Evolutionary conservation across 176 grass and related monocot species (phyloP).

Genomic region (Carex pumila): DNA sequence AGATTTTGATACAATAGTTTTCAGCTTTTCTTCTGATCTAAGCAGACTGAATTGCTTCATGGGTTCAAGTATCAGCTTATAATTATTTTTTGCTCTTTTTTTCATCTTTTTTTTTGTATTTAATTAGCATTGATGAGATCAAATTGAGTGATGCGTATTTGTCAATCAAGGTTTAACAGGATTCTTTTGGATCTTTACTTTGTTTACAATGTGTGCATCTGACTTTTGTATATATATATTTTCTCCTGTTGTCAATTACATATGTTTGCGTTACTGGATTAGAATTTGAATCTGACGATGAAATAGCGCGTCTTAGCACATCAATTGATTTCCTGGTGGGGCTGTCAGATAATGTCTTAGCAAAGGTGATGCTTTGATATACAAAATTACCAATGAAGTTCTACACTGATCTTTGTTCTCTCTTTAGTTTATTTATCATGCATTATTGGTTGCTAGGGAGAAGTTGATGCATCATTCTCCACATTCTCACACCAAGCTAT

Average conservation of each 20-base stretch:
- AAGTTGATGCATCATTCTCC: slow-evolving; percentile 44
- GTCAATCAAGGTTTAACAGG: background rate
- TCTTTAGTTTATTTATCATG: slow-evolving; percentile 28
- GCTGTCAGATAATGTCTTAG: slow-evolving; percentile 49
- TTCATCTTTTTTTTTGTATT: background rate
- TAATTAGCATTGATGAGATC: background rate
- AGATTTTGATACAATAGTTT: background rate
- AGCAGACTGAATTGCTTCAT: background rate
- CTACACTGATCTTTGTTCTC: background rate
- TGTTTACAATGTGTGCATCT: background rate
- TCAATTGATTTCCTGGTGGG: slow-evolving; percentile 76
- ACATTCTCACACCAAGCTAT: slow-evolving; percentile 89
- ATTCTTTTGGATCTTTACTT: background rate
- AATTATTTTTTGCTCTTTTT: background rate
- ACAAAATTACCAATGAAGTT: slow-evolving; percentile 1
- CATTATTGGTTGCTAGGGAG: slow-evolving; percentile 32
- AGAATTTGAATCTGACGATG: slow-evolving; percentile 63
- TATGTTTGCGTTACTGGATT: background rate
- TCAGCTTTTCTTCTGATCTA: background rate
- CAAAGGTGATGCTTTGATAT: slow-evolving; percentile 34
- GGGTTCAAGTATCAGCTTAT: background rate
- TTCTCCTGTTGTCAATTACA: background rate
- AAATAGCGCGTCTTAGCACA: slow-evolving; percentile 64
- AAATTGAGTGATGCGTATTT: background rate
- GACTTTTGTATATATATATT: background rate